These are phyloP conservation scores for Lagenaria siceraria DNA, from an alignment of 306 rosid species.

Conservation along the genomic window DNA sequence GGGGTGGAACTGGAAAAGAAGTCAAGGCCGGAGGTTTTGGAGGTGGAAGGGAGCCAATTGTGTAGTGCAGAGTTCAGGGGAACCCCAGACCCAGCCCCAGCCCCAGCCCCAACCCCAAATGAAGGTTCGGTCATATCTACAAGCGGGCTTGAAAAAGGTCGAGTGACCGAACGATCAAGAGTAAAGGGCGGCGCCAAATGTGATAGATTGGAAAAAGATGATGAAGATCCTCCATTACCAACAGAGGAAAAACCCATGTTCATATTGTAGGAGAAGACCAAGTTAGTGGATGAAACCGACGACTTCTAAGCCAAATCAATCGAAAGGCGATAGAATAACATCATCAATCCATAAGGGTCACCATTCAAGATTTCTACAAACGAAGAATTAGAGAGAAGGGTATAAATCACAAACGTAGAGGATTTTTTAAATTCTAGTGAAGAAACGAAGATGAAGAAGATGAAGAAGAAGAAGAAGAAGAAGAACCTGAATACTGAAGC, in stretches of 20 bases:
- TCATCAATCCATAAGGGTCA: not conserved
- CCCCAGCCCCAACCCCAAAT: conserved; percentile 12
- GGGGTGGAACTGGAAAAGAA: conserved; percentile 22
- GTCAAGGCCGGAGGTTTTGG: conserved; percentile 21
- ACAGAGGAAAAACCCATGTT: conserved; percentile 48
- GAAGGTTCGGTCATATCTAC: conserved; percentile 36
- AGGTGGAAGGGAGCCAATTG: conserved; percentile 25
- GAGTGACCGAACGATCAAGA: conserved; percentile 28
- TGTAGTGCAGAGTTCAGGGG: conserved; percentile 24
- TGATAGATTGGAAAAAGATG: conserved; percentile 54
- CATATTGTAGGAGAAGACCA: conserved; percentile 8
- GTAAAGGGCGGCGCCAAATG: conserved; percentile 77
- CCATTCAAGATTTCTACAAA: not conserved
- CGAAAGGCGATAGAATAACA: not conserved
- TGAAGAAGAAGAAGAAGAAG: not conserved
- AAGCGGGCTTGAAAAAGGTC: conserved; percentile 24
- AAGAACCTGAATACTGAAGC: conserved; percentile 14
- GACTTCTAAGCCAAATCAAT: not conserved
- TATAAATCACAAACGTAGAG: not conserved
- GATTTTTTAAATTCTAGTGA: not conserved
- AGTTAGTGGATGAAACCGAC: conserved; percentile 21
- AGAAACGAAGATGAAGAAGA: not conserved
- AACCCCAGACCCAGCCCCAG: too few species aligned
- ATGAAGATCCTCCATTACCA: conserved; percentile 38
- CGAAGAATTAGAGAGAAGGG: not conserved